Conservation (phyloP, 106 monocot species). For the Acorus calamus region DNA sequence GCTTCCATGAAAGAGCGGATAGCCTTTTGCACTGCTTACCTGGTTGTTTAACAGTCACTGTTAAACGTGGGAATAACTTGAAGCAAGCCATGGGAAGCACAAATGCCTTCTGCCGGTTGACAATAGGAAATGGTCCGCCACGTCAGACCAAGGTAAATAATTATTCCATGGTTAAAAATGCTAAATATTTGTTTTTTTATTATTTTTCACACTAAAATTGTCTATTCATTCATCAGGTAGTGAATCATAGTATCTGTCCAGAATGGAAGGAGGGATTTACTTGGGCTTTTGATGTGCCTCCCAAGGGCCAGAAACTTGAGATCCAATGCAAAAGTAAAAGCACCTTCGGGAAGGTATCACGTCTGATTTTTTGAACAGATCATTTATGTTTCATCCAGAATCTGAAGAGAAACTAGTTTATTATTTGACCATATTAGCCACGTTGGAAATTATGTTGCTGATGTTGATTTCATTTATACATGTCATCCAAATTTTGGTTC, state of each 20-base stretch:
- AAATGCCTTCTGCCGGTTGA: slow-evolving; percentile 73
- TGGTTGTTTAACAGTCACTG: slow-evolving; percentile 72
- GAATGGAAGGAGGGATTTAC: slow-evolving; percentile 86
- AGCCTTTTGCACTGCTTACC: slow-evolving; percentile 72
- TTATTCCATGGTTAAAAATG: no score
- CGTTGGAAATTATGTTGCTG: no score
- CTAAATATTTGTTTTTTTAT: no score
- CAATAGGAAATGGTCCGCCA: slow-evolving; percentile 72
- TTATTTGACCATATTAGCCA: no score
- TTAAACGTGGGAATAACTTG: slow-evolving; percentile 78
- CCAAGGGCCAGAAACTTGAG: slow-evolving; percentile 81
- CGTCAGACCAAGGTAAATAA: slow-evolving; percentile 59
- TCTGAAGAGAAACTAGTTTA: no score
- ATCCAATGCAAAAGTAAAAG: slow-evolving; percentile 82
- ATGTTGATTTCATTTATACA: not conserved
- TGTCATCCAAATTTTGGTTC: not conserved
- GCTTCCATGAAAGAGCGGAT: slow-evolving; percentile 85
- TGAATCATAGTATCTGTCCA: slow-evolving; percentile 48
- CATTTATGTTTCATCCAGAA: no score
- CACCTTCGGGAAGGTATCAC: slow-evolving; percentile 73
- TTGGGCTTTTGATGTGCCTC: slow-evolving; percentile 80
- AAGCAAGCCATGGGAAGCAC: slow-evolving; percentile 89
- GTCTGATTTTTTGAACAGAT: no score
- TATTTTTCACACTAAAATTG: no score
- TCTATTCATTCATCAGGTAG: slow-evolving; percentile 25